Evolutionary conservation across 169 alveolate species (phyloP), one percentile per base, ranked within the genome.

Genomic region (Fabrea salina): DNA sequence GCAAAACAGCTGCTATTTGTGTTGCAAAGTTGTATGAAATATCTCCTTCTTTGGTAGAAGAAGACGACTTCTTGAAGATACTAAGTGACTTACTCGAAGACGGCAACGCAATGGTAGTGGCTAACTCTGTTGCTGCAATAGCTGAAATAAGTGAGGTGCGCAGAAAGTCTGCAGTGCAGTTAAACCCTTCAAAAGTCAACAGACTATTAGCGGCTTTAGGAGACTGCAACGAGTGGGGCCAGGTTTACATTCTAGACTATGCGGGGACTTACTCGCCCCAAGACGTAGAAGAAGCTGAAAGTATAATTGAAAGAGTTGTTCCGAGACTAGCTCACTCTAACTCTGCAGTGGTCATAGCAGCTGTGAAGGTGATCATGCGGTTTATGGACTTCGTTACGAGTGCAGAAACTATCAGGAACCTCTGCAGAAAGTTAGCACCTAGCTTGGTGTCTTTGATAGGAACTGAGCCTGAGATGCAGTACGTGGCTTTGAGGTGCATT

Each of bases 1-100:
- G 99, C 80, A 98, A 98, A 87, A 98, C 99, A 19, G 99, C 99
- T 3, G 99, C 99, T 25, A 94, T 98, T 35, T 97, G 99, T 79
- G 97, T 98, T 37, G 97, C 99, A 19, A 98, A 98, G 87, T 83
- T 97, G 30, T 96, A 87, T 77, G 99, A 97, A 43, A 94, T 88
- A 19, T 58, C 96, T 43, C 99, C 99, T 3, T 94, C 92, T 51
- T 82, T 96, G 80, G 97, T 96, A 22, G 97, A 93, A 61, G 99
- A 97, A 79, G 96, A 95, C 75, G 99, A 98, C 13, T 95, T 97
- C 82, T 78, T 98, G 11, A 93, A 93, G 47, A 85, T 95, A 47
- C 86, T 97, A 33, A 88, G 90, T 76, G 94, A 95, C 32, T 89
- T 97, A 82, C 74, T 98, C 19, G 90, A 92, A 77, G 99, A 98